Base-by-base conservation (phyloP, 139 green algal genomes). In the Micromonas pusilla region DNA sequence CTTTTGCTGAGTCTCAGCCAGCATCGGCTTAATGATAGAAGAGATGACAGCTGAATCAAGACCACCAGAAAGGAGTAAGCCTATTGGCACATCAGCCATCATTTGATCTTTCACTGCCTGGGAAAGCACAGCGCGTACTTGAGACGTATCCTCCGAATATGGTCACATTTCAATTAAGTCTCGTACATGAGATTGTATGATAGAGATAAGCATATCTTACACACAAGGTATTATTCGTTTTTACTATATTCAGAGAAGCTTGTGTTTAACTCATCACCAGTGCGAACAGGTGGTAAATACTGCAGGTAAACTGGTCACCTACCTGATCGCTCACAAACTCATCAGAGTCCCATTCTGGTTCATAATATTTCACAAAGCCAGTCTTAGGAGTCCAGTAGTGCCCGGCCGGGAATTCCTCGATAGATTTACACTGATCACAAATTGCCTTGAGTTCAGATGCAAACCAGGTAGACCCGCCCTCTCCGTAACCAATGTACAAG, bases 401-500 rank as follows among this genome's bases (percentile, higher is more conserved):
- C 2, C 75, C 75, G 66, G 91, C 86, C 64, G 95, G 90, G 0
- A 89, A 85, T 30, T 91, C 73, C 28, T 88, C 81, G 34, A 91
- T 81, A 57, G 53, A 9, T 16, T 77, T 37, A 45, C 67, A 76
- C 79, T 87, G 80, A 57, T 85, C 71, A n/a, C 64, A 73, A 13
- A 85, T 76, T 32, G 91, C 91, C 89, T 99, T 99, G 89, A 98
- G 97, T 80, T 99, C 95, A 36, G 82, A 91, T n/a, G 93, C 87
- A 57, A 97, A 91, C 95, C 95, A 98, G 0, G 93, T 83, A 52
- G 80, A 87, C 36, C 95, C 95, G 21, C 28, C 52, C 57, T 83
- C 57, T 30, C 95, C 95, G 79, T 92, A 97, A 0, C 81, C 85
- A n/a, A 89, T 77, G 88, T 98, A 99, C 76, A 99, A 73, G 34